phyloP scores from a whole-genome alignment of 139 green algal species.

The Micromonas commoda region DNA sequence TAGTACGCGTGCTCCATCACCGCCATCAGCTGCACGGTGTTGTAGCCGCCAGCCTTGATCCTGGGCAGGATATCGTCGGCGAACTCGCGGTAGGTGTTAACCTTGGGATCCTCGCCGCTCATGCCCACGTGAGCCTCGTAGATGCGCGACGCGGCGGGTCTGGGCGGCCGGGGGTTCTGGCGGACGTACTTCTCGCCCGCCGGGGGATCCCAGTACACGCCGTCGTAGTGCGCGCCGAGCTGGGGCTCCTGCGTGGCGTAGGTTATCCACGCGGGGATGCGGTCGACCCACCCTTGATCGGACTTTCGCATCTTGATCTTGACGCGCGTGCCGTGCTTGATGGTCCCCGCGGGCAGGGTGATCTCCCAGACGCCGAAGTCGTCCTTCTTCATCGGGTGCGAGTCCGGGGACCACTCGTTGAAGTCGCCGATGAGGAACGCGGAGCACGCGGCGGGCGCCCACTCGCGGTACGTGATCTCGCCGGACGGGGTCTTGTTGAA shows the following conservation, averaged over 20 bases:
- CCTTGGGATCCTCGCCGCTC: conserved; percentile 57
- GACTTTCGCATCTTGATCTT: conserved; percentile 70
- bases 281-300: conserved; percentile 66
- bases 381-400: conserved; percentile 9
- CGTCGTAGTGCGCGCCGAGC: conserved; percentile 80
- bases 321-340: conserved; percentile 65
- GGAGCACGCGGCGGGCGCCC: conserved; percentile 68
- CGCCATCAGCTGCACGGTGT: conserved; percentile 69
- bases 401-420: conserved; percentile 68
- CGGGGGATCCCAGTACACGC: conserved; percentile 85
- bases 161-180: conserved; percentile 50
- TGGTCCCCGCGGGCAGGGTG: conserved; percentile 58
- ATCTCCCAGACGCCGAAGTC: conserved; percentile 64
- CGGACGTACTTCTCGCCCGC: conserved; percentile 46
- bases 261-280: conserved; percentile 78
- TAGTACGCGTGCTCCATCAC: conserved; percentile 93
- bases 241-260: conserved; percentile 60
- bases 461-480: conserved; percentile 76
- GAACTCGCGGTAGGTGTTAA: conserved; percentile 80
- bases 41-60: conserved; percentile 77
- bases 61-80: conserved; percentile 74
- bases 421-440: conserved; percentile 80
- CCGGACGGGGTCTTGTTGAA: conserved; percentile 50
- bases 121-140: conserved; percentile 98
- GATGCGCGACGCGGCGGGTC: conserved; percentile 61